Conservation (phyloP, 2,329 filamentous ascomycete genomes). For the Arachnopeziza araneosa region DNA sequence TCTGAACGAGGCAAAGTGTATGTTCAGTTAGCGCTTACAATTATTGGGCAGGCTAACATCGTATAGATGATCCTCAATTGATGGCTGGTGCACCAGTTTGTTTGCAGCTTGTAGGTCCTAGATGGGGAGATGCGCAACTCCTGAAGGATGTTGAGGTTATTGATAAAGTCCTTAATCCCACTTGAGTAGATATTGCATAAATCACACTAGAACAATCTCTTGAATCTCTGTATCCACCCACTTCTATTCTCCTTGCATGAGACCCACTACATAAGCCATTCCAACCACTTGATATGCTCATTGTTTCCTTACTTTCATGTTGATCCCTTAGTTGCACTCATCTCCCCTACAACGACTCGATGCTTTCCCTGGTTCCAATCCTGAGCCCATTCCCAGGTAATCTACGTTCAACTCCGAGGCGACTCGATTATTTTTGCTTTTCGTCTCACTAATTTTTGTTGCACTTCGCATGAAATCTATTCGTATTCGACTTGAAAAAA, state of each 20-base stretch:
- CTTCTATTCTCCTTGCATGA: background rate
- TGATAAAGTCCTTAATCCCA: slow-evolving; percentile 16
- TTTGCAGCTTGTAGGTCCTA: slow-evolving; percentile 30
- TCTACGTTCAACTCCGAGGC: no score
- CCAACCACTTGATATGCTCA: background rate
- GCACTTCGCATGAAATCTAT: no score
- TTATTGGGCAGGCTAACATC: slow-evolving; percentile 5
- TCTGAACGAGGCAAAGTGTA: slow-evolving; percentile 30
- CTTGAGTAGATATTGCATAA: background rate
- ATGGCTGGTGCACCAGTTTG: slow-evolving; percentile 32
- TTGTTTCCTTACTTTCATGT: background rate
- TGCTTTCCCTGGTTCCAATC: background rate
- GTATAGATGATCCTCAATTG: slow-evolving; percentile 31
- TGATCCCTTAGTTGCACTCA: background rate
- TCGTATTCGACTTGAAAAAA: no score
- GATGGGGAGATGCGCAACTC: slow-evolving; percentile 31
- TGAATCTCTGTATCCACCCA: background rate
- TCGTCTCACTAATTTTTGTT: no score
- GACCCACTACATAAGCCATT: background rate
- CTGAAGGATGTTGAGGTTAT: slow-evolving; percentile 29
- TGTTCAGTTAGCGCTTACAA: background rate
- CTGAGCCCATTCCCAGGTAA: no score
- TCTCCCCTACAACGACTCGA: background rate
- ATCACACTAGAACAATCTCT: background rate
- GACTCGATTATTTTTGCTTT: no score